Conservation (phyloP, 1,284 basidiomycete species). For the Ustilago lituana region DNA sequence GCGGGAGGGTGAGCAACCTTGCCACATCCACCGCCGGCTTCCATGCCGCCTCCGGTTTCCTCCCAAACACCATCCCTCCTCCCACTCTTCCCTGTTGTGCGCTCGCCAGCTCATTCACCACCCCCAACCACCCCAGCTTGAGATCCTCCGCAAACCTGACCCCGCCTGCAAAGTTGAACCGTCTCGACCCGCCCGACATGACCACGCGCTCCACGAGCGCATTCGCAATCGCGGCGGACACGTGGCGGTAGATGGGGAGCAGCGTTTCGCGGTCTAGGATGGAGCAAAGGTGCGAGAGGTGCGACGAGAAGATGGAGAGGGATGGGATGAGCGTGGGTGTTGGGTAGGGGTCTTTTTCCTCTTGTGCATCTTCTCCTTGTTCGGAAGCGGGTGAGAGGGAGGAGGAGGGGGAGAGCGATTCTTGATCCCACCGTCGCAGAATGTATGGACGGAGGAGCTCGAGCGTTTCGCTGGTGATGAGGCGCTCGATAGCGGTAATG, state of each 20-base stretch:
- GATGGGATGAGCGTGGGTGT: conserved; percentile 54
- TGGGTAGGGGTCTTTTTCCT: conserved; percentile 34
- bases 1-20: conserved; percentile 18
- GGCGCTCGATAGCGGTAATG: conserved; percentile 36
- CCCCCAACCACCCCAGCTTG: conserved; percentile 55
- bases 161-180: conserved; percentile 28
- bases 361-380: conserved; percentile 3
- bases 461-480: conserved; percentile 54
- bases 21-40: conserved; percentile 26
- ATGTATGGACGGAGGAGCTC: conserved; percentile 50
- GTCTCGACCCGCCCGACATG: conserved; percentile 44
- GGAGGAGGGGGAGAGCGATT: neutral
- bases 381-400: neutral
- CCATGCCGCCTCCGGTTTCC: conserved; percentile 50
- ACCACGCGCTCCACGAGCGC: conserved; percentile 59
- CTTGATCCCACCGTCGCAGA: conserved; percentile 45
- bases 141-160: conserved; percentile 47
- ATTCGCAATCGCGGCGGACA: conserved; percentile 26
- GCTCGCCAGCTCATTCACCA: conserved; percentile 32
- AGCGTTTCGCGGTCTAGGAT: conserved; percentile 43
- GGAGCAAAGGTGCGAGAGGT: conserved; percentile 50
- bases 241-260: conserved; percentile 53
- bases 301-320: conserved; percentile 52
- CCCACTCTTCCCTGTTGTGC: neutral
- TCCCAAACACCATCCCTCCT: conserved; percentile 30